Percentiles rank a stretch among this genome's conserved stretches.
phyloP scores from a whole-genome alignment of 139 green algal species.

The Yamagishiella unicocca region DNA sequence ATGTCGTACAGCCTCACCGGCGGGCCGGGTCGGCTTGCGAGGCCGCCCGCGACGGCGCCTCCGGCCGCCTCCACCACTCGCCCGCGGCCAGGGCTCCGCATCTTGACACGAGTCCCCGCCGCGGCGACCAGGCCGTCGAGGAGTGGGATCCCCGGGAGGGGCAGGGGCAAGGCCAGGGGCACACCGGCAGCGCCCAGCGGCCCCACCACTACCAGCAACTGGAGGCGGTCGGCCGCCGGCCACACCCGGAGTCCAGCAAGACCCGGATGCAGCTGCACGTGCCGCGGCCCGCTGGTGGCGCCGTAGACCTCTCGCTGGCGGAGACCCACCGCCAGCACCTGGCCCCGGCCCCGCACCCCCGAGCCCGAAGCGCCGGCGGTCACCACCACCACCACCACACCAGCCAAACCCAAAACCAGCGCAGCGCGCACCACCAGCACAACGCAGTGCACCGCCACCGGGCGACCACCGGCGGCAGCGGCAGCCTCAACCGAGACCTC shows the following conservation, averaged over 20 bases:
- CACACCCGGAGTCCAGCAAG: neutral
- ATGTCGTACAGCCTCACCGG: no score
- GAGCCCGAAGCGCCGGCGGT: neutral
- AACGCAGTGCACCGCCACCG: no score
- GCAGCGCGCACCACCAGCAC: conserved; percentile 3
- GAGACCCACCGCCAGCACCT: neutral
- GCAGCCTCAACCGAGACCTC: conserved; percentile 1
- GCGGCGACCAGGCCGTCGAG: no score
- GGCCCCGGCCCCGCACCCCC: neutral
- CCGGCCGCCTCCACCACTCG: neutral
- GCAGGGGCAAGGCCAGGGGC: neutral
- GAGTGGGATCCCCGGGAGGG: neutral
- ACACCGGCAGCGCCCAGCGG: neutral
- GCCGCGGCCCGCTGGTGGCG: neutral
- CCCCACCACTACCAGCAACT: neutral
- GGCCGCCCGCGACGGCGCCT: neutral
- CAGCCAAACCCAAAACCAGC: neutral
- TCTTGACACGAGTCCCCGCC: neutral
- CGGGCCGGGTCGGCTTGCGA: neutral
- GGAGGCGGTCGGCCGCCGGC: neutral
- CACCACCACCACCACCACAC: neutral
- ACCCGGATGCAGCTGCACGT: conserved; percentile 5
- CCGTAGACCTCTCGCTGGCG: neutral
- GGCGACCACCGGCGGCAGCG: neutral
- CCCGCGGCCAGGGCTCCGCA: neutral